Percentiles rank a stretch among this genome's conserved stretches.
phyloP scores from a whole-genome alignment of 2,329 filamentous ascomycete genomes.

The Cytospora mali region DNA sequence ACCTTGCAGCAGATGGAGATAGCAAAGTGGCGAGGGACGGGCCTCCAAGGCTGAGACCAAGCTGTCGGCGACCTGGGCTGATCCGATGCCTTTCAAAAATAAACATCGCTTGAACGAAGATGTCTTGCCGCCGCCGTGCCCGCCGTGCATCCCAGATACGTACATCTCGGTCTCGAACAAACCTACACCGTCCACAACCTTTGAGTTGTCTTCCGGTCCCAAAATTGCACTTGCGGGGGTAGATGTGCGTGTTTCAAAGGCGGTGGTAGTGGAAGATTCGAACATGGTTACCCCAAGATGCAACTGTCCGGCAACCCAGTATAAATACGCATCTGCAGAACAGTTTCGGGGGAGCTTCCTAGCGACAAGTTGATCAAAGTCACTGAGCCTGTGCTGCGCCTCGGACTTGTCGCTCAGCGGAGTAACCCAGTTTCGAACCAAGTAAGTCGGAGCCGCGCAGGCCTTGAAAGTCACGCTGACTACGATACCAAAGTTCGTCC shows the following conservation, averaged over 20 bases:
- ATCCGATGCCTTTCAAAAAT: constrained; percentile 55
- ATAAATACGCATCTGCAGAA: constrained; percentile 61
- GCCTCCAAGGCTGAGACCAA: constrained; percentile 49
- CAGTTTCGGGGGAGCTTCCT: constrained; percentile 43
- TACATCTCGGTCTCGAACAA: constrained; percentile 65
- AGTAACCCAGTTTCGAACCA: constrained; percentile 45
- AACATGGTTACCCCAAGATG: constrained; percentile 56
- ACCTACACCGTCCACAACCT: constrained; percentile 49
- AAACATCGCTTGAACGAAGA: constrained; percentile 67
- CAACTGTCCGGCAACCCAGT: constrained; percentile 47
- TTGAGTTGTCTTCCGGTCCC: constrained; percentile 38
- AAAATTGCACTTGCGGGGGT: constrained; percentile 32
- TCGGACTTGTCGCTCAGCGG: constrained; percentile 38
- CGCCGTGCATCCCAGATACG: constrained; percentile 61
- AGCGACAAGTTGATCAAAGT: constrained; percentile 43
- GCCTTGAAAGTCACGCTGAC: constrained; percentile 55
- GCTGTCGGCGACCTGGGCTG: constrained; percentile 35
- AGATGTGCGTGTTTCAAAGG: constrained; percentile 25
- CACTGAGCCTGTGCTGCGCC: constrained; percentile 39
- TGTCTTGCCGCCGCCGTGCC: constrained; percentile 60
- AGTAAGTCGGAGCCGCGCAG: constrained; percentile 45
- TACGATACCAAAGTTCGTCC: constrained; percentile 62
- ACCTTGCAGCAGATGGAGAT: constrained; percentile 64
- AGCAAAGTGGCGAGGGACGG: constrained; percentile 57
- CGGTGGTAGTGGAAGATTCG: constrained; percentile 40